These are phyloP conservation scores for Kwoniella newhampshirensis DNA, from an alignment of 768 basidiomycete species.

Conservation along the genomic window DNA sequence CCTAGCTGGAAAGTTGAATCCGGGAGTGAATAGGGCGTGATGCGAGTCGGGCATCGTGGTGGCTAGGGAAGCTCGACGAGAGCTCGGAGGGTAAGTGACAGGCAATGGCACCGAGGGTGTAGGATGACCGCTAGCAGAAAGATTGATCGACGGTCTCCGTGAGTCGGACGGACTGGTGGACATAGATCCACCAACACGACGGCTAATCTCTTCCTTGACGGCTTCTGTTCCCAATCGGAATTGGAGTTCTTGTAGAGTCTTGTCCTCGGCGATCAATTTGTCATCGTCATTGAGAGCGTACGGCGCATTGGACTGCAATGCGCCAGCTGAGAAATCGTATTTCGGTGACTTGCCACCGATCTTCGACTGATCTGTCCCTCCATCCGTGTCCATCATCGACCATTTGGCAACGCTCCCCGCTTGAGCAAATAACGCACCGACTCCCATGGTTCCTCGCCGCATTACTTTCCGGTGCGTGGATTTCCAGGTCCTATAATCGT, in stretches of 20 bases:
- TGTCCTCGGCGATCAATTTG: slow-evolving; percentile 25
- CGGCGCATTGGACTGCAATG: slow-evolving; percentile 7
- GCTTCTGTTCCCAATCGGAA: slow-evolving; percentile 38
- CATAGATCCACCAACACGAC: slow-evolving; percentile 12
- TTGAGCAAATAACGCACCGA: slow-evolving; percentile 31
- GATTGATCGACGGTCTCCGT: slow-evolving; percentile 11
- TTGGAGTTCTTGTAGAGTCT: slow-evolving; percentile 35
- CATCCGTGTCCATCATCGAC: slow-evolving; percentile 25
- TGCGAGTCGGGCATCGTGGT: slow-evolving; percentile 9
- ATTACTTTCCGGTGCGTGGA: slow-evolving; percentile 24
- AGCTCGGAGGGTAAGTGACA: slow-evolving; percentile 14
- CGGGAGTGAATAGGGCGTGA: slow-evolving; percentile 35
- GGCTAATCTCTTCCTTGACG: slow-evolving; percentile 30
- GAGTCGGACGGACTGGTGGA: slow-evolving; percentile 4
- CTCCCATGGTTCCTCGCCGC: slow-evolving; percentile 19
- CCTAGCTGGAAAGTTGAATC: slow-evolving; percentile 35
- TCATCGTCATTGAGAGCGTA: slow-evolving; percentile 8
- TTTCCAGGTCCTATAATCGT: slow-evolving; percentile 46
- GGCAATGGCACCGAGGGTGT: slow-evolving; percentile 7
- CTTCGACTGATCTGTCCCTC: background rate
- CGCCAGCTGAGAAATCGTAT: slow-evolving; percentile 4
- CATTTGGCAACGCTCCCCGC: slow-evolving; percentile 36
- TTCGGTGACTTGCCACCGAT: background rate
- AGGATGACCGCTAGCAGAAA: background rate
- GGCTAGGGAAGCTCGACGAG: slow-evolving; percentile 10